These are phyloP conservation scores for Begonia fuchsioides DNA, from an alignment of 306 rosid species.

Conservation along the genomic window DNA sequence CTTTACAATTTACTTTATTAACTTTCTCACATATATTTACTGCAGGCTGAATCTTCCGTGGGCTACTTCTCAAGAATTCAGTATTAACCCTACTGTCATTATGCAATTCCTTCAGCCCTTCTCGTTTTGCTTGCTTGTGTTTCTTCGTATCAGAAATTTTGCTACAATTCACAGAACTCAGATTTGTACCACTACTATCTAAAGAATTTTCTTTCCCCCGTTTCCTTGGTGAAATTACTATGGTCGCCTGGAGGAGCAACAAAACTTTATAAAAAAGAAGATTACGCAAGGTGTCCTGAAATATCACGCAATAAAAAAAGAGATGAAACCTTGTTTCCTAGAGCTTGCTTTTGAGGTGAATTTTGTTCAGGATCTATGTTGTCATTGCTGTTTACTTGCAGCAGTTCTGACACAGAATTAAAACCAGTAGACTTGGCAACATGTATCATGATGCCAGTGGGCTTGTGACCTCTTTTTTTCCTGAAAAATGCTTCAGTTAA, in stretches of 20 bases:
- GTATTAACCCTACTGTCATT: slow-evolving; percentile 29
- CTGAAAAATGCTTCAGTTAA: slow-evolving; percentile 16
- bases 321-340: slow-evolving; percentile 15
- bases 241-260: slow-evolving; percentile 18
- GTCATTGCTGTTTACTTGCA: slow-evolving; percentile 13
- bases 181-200: slow-evolving; percentile 15
- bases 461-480: slow-evolving; percentile 50
- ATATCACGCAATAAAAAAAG: slow-evolving; percentile 1
- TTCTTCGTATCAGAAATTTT: slow-evolving; percentile 7
- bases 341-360: slow-evolving; percentile 10
- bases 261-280: slow-evolving; percentile 1
- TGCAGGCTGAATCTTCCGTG: slow-evolving; percentile 15
- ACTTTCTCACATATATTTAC: slow-evolving; percentile 10
- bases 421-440: slow-evolving; percentile 48
- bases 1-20: slow-evolving; percentile 12
- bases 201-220: slow-evolving; percentile 47
- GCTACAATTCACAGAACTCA: slow-evolving; percentile 8
- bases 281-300: not conserved
- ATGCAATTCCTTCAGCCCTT: slow-evolving; percentile 36
- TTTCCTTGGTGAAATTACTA: slow-evolving; percentile 17
- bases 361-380: slow-evolving; percentile 13
- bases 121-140: slow-evolving; percentile 30
- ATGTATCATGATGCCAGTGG: slow-evolving; percentile 41
- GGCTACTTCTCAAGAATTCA: slow-evolving; percentile 13
- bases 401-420: slow-evolving; percentile 48